Conservation (phyloP, 169 alveolate genomes). For the Plasmodium reichenowi region DNA sequence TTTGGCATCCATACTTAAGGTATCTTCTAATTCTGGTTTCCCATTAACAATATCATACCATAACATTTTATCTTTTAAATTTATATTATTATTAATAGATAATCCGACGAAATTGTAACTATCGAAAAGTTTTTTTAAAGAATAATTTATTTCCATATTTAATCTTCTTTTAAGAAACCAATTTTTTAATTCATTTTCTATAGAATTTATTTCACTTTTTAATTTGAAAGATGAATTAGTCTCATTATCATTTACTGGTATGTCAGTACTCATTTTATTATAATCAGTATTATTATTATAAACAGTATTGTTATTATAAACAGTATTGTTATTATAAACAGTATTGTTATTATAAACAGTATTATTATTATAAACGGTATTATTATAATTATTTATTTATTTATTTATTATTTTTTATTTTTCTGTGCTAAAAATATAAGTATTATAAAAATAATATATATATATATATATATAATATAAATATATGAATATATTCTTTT, state of each 20-base stretch:
- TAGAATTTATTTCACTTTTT: slow-evolving; percentile 79
- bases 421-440: neutral
- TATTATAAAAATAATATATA: neutral
- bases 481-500: neutral
- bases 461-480: neutral
- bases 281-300: neutral
- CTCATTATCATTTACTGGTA: slow-evolving; percentile 3
- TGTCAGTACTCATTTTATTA: slow-evolving; percentile 44
- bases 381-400: neutral
- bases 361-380: neutral
- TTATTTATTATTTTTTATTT: neutral
- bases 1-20: slow-evolving; percentile 86
- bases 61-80: slow-evolving; percentile 80
- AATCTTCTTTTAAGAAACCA: slow-evolving; percentile 87
- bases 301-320: neutral
- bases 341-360: neutral
- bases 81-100: slow-evolving; percentile 79
- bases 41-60: slow-evolving; percentile 88
- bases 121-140: slow-evolving; percentile 80
- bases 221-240: slow-evolving; percentile 16
- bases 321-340: neutral
- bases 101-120: slow-evolving; percentile 84
- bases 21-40: slow-evolving; percentile 88
- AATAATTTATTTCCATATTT: slow-evolving; percentile 82
- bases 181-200: slow-evolving; percentile 83